phyloP scores from a whole-genome alignment of 176 grass and related monocot species.

The Phragmites australis region DNA sequence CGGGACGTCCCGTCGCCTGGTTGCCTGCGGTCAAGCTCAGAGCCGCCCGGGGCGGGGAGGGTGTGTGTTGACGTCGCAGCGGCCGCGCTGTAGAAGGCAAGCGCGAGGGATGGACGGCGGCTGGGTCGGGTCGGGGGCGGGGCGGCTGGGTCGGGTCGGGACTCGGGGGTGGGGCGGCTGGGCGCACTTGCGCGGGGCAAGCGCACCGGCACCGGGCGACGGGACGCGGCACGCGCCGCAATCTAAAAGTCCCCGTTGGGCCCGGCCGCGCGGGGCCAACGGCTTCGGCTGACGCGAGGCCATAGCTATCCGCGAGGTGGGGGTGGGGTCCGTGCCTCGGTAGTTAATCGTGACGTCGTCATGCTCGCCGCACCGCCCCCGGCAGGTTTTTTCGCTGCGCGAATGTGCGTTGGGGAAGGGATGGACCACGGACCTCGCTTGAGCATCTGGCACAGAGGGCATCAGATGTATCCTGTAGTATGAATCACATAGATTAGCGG shows the following conservation, averaged over 20 bases:
- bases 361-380: background rate
- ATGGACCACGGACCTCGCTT: no score
- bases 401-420: no score
- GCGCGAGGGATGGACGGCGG: background rate
- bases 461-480: no score
- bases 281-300: background rate
- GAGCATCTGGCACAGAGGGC: no score
- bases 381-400: background rate
- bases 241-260: background rate
- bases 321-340: background rate
- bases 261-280: background rate
- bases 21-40: background rate
- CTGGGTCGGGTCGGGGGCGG: background rate
- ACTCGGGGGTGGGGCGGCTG: background rate
- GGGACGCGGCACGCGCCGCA: slow-evolving; percentile 20
- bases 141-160: slow-evolving; percentile 12
- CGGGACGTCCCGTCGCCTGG: slow-evolving; percentile 4
- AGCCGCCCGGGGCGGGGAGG: no score
- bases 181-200: background rate
- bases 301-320: background rate
- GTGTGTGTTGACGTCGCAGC: background rate
- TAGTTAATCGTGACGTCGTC: background rate
- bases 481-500: no score
- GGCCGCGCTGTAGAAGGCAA: background rate
- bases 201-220: background rate